A percentile compares a stretch with the other conserved stretches of the same genome.
Conservation (phyloP, 2,329 filamentous ascomycete species). For the Pseudogymnoascus sp. region DNA sequence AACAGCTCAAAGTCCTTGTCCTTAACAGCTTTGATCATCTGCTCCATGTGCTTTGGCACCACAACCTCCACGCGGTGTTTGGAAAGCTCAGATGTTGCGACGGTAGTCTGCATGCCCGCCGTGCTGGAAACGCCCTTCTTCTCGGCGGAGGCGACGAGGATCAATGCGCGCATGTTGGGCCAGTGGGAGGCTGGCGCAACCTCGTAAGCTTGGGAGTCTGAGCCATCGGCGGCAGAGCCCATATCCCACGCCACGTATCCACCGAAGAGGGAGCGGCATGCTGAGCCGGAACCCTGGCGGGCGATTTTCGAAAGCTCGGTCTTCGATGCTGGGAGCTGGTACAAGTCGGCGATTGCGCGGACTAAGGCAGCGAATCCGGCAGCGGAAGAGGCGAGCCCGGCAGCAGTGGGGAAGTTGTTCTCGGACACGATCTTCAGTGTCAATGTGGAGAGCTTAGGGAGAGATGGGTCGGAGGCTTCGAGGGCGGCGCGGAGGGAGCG, state of each 20-base stretch:
- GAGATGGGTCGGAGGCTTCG: slow-evolving; percentile 61
- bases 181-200: slow-evolving; percentile 85
- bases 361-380: slow-evolving; percentile 66
- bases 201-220: slow-evolving; percentile 79
- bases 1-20: slow-evolving; percentile 78
- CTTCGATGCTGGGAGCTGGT: slow-evolving; percentile 72
- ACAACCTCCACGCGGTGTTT: slow-evolving; percentile 64
- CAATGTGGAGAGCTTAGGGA: slow-evolving; percentile 73
- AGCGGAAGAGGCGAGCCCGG: slow-evolving; percentile 70
- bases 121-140: slow-evolving; percentile 95
- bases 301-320: slow-evolving; percentile 83
- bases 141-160: slow-evolving; percentile 83
- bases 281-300: slow-evolving; percentile 87
- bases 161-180: slow-evolving; percentile 87
- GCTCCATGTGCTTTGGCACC: slow-evolving; percentile 74
- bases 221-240: slow-evolving; percentile 68
- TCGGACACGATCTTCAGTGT: slow-evolving; percentile 83
- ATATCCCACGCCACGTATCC: slow-evolving; percentile 94
- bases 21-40: slow-evolving; percentile 76
- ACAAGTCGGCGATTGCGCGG: slow-evolving; percentile 84
- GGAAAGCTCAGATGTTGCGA: slow-evolving; percentile 85
- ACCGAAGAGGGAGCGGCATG: slow-evolving; percentile 86
- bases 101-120: slow-evolving; percentile 94
- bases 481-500: slow-evolving; percentile 68
- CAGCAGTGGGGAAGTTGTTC: slow-evolving; percentile 99